A percentile compares a stretch with the other conserved stretches of the same genome.
Evolutionary conservation across 345 rosid species (phyloP).

Genomic region (Fremontodendron californicum): DNA sequence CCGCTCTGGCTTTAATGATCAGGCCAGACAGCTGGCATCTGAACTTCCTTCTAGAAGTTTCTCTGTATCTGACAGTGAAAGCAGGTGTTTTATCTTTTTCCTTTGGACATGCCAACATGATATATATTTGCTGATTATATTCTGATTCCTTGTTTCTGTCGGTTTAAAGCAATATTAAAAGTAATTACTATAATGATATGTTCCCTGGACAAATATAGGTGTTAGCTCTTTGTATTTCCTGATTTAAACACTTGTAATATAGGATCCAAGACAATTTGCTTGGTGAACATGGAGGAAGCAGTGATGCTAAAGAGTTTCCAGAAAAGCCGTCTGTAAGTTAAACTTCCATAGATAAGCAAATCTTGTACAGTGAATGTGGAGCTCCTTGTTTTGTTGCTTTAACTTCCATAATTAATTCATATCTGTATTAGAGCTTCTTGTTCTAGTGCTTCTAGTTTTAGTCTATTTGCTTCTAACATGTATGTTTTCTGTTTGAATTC

Average conservation of each 20-base stretch:
- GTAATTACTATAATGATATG: background rate
- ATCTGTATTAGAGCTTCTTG: background rate
- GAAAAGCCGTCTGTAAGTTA: slow-evolving; percentile 42
- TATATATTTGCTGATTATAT: background rate
- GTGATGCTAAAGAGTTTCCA: slow-evolving; percentile 25
- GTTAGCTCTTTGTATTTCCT: background rate
- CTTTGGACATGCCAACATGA: background rate
- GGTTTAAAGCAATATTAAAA: slow-evolving; percentile 2
- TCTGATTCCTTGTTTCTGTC: background rate
- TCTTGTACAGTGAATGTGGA: background rate
- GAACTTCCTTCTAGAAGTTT: slow-evolving; percentile 37
- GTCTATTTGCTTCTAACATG: slow-evolving; percentile 15
- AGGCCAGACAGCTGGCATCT: slow-evolving; percentile 37
- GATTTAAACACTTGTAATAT: slow-evolving; percentile 16
- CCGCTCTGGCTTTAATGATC: slow-evolving; percentile 34
- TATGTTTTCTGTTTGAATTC: background rate
- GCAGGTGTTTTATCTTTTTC: slow-evolving; percentile 44
- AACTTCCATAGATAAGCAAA: background rate
- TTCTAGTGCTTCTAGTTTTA: background rate
- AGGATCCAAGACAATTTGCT: slow-evolving; percentile 41
- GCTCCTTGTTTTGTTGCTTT: slow-evolving; percentile 1
- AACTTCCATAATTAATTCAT: background rate
- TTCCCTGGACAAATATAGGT: background rate
- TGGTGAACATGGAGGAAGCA: slow-evolving; percentile 30
- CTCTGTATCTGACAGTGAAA: slow-evolving; percentile 37